Evolutionary conservation across 2,329 filamentous ascomycete species (phyloP), one percentile per base, ranked within the genome.

Genomic region (Aphanocladium album): DNA sequence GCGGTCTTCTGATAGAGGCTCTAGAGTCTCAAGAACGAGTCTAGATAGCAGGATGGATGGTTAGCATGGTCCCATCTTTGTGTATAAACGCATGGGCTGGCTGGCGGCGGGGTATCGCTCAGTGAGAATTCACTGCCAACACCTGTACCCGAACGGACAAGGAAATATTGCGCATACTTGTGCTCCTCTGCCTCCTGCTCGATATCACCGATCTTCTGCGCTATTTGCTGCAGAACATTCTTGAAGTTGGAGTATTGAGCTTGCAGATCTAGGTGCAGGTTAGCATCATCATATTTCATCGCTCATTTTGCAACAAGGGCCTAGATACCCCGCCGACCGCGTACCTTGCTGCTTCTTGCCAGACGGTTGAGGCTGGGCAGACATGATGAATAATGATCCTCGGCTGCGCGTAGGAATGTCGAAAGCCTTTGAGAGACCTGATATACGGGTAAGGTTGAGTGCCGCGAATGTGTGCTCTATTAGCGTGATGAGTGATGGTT

Each of bases 111-210:
- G 45, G 55, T 30, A 25, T 23, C 17, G 27, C 25, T 35, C 2
- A 2, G 21, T 1, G 45, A 33, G 55, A 39, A 27, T 45, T 57
- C 45, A n/a, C 37, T n/a, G 17, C 11, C 25, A 41, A 16, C 21
- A 14, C 25, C 27, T 12, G 23, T 23, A 1, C 1, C 14, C 7
- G 19, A 46, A 8, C 9, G n/a, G 2, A 8, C 8, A 21, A 35
- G 25, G 55, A 19, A 62, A 76, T n/a, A 23, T 6, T 5, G 2
- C 33, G 78, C 89, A 73, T 78, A 98, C 95, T 96, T 98, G 81
- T 99, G 95, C 74, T 99, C 95, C 75, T 99, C 95, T 21, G 90
- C 88, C 74, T 98, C 95, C 74, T 96, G 91, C 78, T 99, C 95
- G 60, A 99, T 93, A 72, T 98, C 93, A 45, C 95, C 95, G 68